These are phyloP conservation scores for Lichtheimia hyalospora DNA, from an alignment of 371 early-diverging fungal genomes.

Conservation along the genomic window DNA sequence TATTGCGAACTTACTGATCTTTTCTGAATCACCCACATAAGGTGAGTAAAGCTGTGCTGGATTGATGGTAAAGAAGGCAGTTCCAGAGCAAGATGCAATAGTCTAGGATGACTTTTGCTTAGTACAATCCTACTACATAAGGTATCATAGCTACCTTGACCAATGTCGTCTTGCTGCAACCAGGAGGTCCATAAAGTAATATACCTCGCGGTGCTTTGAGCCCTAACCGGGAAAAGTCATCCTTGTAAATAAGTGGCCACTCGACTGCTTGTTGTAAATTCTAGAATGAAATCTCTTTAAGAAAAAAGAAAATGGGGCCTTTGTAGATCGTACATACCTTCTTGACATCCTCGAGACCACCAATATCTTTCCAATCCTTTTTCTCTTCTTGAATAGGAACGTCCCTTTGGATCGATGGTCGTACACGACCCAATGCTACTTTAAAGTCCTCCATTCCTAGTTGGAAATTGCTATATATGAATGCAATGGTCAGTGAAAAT, in stretches of 20 bases:
- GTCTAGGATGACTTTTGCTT: constrained; percentile 32
- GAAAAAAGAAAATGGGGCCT: not conserved
- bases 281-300: constrained; percentile 13
- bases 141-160: constrained; percentile 61
- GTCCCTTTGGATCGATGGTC: constrained; percentile 68
- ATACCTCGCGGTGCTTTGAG: constrained; percentile 86
- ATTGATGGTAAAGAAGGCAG: constrained; percentile 85
- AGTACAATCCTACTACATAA: not conserved
- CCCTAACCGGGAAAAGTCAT: constrained; percentile 78
- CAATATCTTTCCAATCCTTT: constrained; percentile 87
- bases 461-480: constrained; percentile 11
- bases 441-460: constrained; percentile 60
- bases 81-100: constrained; percentile 76
- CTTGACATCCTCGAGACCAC: constrained; percentile 94
- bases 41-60: constrained; percentile 91
- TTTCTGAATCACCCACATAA: constrained; percentile 95
- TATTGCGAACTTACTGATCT: constrained; percentile 45
- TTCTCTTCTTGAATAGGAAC: constrained; percentile 61
- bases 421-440: constrained; percentile 61
- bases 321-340: constrained; percentile 33
- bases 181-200: constrained; percentile 96
- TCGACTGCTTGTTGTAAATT: constrained; percentile 92
- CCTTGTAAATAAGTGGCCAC: constrained; percentile 87
- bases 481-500: constrained; percentile 1
- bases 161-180: constrained; percentile 97